Percentiles rank a stretch among this genome's conserved stretches.
Conservation (phyloP, 805 yeast genomes). For the Jamesozyma spencerorum region DNA sequence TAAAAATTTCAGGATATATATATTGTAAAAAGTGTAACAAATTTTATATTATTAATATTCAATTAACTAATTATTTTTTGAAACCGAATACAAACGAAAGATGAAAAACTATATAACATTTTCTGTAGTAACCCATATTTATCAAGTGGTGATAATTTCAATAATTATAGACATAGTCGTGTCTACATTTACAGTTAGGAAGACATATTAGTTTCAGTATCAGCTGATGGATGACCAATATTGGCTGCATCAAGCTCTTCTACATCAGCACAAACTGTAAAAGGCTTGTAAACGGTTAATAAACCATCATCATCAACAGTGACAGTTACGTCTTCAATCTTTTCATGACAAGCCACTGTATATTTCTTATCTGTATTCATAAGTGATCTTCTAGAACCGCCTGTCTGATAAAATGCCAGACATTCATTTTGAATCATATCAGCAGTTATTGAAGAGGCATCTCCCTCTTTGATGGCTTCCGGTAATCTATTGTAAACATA, state of each 20-base stretch:
- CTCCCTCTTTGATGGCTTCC: slow-evolving; percentile 35
- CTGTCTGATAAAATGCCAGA: slow-evolving; percentile 24
- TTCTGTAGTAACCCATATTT: too few relatives aligned
- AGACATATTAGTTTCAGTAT: too few relatives aligned
- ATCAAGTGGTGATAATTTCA: too few relatives aligned
- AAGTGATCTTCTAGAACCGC: slow-evolving; percentile 23
- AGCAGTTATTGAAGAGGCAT: slow-evolving; percentile 20
- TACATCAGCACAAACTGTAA: slow-evolving; percentile 15
- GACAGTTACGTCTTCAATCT: slow-evolving; percentile 19
- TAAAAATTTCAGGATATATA: too few relatives aligned
- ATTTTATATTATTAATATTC: too few relatives aligned
- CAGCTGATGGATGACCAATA: too few relatives aligned
- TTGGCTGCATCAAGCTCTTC: slow-evolving; percentile 10
- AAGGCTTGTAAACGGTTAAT: slow-evolving; percentile 25
- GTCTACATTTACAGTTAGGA: too few relatives aligned
- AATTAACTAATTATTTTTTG: too few relatives aligned
- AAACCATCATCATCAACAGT: slow-evolving; percentile 25
- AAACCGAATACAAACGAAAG: too few relatives aligned
- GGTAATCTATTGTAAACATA: slow-evolving; percentile 28
- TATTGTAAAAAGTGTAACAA: too few relatives aligned
- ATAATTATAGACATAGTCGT: too few relatives aligned
- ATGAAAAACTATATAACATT: too few relatives aligned
- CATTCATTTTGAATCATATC: slow-evolving; percentile 12
- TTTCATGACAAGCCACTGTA: slow-evolving; percentile 20
- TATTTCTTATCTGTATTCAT: slow-evolving; percentile 10